phyloP scores from a whole-genome alignment of 192 early-diverging fungal species.

The Phlyctochytrium bullatum region DNA sequence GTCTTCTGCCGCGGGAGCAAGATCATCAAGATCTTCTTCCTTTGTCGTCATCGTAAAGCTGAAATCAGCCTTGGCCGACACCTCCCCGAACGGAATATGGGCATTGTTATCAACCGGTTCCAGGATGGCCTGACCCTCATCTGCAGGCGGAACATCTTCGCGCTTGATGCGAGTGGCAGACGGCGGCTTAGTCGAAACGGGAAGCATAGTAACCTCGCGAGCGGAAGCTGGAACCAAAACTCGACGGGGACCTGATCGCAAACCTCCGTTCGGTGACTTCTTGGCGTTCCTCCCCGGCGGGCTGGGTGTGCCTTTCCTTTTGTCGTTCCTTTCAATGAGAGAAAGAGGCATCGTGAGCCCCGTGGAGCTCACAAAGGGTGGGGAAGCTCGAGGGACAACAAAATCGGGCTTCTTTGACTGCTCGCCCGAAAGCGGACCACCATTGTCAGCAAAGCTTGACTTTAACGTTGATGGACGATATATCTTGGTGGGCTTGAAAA shows the following conservation, averaged over 20 bases:
- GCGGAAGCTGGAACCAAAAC: too few relatives aligned
- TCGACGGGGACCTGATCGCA: not conserved
- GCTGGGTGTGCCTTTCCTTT: not conserved
- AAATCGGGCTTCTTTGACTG: conserved; percentile 24
- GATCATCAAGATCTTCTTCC: too few relatives aligned
- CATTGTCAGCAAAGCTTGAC: not conserved
- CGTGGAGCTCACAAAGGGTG: conserved; percentile 11
- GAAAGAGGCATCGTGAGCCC: conserved; percentile 16
- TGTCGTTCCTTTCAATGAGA: conserved; percentile 6
- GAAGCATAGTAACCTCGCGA: too few relatives aligned
- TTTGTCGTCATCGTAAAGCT: too few relatives aligned
- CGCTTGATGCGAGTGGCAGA: too few relatives aligned
- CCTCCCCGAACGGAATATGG: too few relatives aligned
- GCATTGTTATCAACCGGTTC: too few relatives aligned
- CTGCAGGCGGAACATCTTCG: too few relatives aligned
- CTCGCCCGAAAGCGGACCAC: not conserved
- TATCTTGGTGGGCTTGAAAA: not conserved
- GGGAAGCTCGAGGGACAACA: conserved; percentile 25
- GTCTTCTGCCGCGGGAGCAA: too few relatives aligned
- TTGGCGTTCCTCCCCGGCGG: not conserved
- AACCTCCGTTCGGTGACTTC: not conserved
- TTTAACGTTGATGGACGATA: not conserved
- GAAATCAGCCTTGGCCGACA: too few relatives aligned
- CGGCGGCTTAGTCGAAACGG: too few relatives aligned
- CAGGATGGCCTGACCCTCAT: too few relatives aligned